phyloP scores from a whole-genome alignment of 2,329 filamentous ascomycete genomes.

The Arachnopeziza araneosa region DNA sequence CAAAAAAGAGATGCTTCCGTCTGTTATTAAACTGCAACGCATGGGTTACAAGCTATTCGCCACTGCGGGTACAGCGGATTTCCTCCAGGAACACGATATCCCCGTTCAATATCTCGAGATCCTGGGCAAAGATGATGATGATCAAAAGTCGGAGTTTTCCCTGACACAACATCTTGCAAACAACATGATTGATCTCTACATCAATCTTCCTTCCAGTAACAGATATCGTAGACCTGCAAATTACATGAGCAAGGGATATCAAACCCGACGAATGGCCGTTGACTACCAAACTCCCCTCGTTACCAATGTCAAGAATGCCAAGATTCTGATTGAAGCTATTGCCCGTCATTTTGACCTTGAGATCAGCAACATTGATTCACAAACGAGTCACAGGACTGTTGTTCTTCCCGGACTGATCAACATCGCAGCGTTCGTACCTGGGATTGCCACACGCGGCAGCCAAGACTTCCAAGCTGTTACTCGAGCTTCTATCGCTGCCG shows the following conservation, averaged over 20 bases:
- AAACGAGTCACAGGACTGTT: constrained; percentile 78
- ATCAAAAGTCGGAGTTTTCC: constrained; percentile 93
- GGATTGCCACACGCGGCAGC: constrained; percentile 58
- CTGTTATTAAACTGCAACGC: constrained; percentile 81
- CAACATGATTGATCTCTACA: constrained; percentile 97
- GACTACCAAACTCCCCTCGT: constrained; percentile 92
- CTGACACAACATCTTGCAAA: constrained; percentile 94
- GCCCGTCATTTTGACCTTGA: constrained; percentile 82
- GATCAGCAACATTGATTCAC: constrained; percentile 79
- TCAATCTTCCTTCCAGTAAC: constrained; percentile 98
- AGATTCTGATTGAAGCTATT: constrained; percentile 92
- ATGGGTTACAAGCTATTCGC: constrained; percentile 95
- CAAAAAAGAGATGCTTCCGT: constrained; percentile 94
- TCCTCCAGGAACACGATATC: constrained; percentile 86
- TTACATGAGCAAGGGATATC: constrained; percentile 98
- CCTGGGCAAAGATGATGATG: constrained; percentile 69
- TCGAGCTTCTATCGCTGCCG: constrained; percentile 66
- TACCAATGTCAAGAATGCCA: constrained; percentile 98
- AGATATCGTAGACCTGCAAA: constrained; percentile 93
- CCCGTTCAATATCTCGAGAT: constrained; percentile 92
- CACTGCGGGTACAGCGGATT: constrained; percentile 93
- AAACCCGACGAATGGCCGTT: constrained; percentile 94
- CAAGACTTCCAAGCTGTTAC: constrained; percentile 64
- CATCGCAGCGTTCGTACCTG: constrained; percentile 73
- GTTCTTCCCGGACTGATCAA: constrained; percentile 72